Percentiles rank a stretch among this genome's conserved stretches.
phyloP scores from a whole-genome alignment of 805 yeast genomes.

The Teunomyces panamensis region DNA sequence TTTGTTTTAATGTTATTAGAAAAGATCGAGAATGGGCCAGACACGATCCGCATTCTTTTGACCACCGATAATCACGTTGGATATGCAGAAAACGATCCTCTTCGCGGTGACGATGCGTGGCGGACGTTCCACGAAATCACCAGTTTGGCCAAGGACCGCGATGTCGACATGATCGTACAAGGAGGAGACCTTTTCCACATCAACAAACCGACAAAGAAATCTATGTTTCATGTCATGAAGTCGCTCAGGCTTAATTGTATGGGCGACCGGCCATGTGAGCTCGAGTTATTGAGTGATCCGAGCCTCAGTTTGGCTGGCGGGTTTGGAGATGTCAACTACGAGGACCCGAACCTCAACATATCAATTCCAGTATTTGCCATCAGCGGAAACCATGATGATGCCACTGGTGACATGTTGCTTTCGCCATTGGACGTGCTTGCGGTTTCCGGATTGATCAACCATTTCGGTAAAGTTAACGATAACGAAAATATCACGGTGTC shows the following conservation, averaged over 20 bases:
- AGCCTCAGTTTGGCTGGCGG: constrained; percentile 57
- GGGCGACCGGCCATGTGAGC: constrained; percentile 84
- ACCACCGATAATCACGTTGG: constrained; percentile 98
- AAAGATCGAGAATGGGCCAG: constrained; percentile 47
- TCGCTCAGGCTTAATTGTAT: constrained; percentile 68
- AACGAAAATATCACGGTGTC: constrained; percentile 69
- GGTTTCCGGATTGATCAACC: constrained; percentile 80
- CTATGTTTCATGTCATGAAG: constrained; percentile 78
- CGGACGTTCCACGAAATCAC: constrained; percentile 81
- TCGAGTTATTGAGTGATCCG: constrained; percentile 82
- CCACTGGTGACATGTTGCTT: constrained; percentile 79
- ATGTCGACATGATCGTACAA: constrained; percentile 86
- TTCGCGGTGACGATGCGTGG: constrained; percentile 89
- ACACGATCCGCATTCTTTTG: constrained; percentile 73
- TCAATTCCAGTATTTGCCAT: constrained; percentile 90
- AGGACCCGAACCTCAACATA: constrained; percentile 86
- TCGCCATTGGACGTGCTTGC: constrained; percentile 84
- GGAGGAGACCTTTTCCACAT: constrained; percentile 92
- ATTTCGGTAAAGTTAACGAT: constrained; percentile 79
- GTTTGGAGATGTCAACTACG: constrained; percentile 74
- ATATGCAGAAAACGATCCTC: constrained; percentile 82
- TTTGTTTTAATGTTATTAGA: constrained; percentile 22
- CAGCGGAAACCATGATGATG: constrained; percentile 95
- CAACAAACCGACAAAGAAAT: constrained; percentile 83
- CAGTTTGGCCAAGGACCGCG: constrained; percentile 60